These are phyloP conservation scores for Diutina siamensis DNA, from an alignment of 1,139 yeast species.

Conservation along the genomic window DNA sequence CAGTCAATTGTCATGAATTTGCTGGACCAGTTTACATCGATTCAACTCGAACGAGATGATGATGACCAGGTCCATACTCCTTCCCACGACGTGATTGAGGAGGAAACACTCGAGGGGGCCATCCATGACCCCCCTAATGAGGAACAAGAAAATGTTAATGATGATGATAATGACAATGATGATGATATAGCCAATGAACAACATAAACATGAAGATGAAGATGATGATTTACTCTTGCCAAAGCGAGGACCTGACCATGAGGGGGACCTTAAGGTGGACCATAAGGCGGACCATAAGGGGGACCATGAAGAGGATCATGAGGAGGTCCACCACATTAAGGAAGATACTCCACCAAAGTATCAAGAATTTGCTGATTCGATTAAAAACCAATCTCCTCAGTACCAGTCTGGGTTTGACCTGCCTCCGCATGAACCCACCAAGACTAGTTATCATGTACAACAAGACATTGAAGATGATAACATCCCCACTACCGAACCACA, in stretches of 20 bases:
- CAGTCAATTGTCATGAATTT: neutral
- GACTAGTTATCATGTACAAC: too few species aligned
- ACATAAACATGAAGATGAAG: too few species aligned
- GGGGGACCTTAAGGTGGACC: neutral
- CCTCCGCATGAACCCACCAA: too few species aligned
- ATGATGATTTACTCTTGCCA: neutral
- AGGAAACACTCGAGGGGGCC: neutral
- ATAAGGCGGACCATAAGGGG: neutral
- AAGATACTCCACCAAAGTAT: neutral
- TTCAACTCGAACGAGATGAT: slow-evolving; percentile 3
- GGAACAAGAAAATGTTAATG: neutral
- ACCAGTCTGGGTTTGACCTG: too few species aligned
- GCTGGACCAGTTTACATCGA: slow-evolving; percentile 5
- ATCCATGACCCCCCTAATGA: neutral
- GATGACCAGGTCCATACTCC: neutral
- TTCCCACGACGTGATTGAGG: neutral
- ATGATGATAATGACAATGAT: neutral
- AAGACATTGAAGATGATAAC: too few species aligned
- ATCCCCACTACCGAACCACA: too few species aligned
- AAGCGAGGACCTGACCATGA: neutral
- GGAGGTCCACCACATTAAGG: neutral
- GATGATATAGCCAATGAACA: too few species aligned
- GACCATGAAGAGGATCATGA: neutral
- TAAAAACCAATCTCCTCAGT: neutral
- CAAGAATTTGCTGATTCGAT: neutral